Evolutionary conservation across 805 yeast species (phyloP), one percentile per base, ranked within the genome.

Genomic region (Candida insectalens): DNA sequence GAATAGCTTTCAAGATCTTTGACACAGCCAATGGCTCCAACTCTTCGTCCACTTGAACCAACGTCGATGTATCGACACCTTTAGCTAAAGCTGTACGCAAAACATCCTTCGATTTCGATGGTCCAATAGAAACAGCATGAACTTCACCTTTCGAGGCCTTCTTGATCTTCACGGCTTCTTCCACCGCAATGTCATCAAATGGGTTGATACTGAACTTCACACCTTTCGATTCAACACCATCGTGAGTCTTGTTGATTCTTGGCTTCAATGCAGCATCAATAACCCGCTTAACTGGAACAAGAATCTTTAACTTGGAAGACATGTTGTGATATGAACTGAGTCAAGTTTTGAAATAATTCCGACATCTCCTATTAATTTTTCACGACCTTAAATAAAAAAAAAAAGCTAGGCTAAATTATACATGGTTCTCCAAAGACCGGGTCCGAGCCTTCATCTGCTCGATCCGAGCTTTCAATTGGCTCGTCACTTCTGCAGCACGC

Each of bases 151-250:
- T 77, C 54, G 80, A 60, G 25, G 65, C 64, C 45, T 81, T 85
- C 49, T 71, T 76, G 47, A 92, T 70, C 46, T 79, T 73, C 27
- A 88, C 64, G 1, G 97, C 94, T 58, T 92, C 98, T 60, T 92
- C 98, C 34, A 92, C 54, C 6, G 98, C 98, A 53, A 92, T 92
- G 60, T 92, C 98, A 62, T 95, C 92, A 60, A 92, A 92, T 36
- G 99, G 98, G 57, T 92, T 92, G 57, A 89, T 84, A 51, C 85
- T 74, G 66, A 80, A 87, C 62, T 89, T 89, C 45, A 84, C 83
- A 37, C 96, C 96, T 42, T 81, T 74, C 36, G 89, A 75, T 46
- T 87, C 95, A 32, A 83, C 76, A 5, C 92, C 95, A 8, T 85
- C 79, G 32, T 75, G 76, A 10, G 94, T 64, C 57, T 83, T 77